Conservation (phyloP, 2,329 filamentous ascomycete species). For the Fusarium brevicatenulatum region DNA sequence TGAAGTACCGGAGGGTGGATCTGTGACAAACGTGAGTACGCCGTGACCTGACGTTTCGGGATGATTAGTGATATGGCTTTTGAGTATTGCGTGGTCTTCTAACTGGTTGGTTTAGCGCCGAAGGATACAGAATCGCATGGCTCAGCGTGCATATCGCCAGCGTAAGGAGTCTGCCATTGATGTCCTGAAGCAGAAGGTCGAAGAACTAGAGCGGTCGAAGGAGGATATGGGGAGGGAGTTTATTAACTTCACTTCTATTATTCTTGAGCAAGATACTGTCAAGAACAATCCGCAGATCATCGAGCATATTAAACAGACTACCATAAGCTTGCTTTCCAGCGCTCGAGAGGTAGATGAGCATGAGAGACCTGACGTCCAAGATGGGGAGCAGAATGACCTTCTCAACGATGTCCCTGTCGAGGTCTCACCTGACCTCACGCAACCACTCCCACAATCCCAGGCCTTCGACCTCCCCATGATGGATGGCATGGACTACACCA, state of each 20-base stretch:
- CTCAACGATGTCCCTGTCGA: accelerated
- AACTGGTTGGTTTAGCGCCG: neutral
- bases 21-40: neutral
- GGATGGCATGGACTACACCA: neutral
- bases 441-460: accelerated
- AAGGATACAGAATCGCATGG: conserved; percentile 15
- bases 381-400: neutral
- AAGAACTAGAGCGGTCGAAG: neutral
- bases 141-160: conserved; percentile 13
- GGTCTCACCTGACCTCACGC: accelerated
- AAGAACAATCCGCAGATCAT: neutral
- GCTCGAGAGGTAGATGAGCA: neutral
- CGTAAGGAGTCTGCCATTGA: conserved; percentile 16
- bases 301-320: conserved; percentile 2
- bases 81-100: neutral
- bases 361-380: neutral
- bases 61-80: neutral
- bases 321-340: neutral
- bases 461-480: neutral
- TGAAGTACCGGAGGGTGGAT: neutral
- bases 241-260: neutral
- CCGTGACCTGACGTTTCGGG: neutral
- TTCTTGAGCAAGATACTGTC: neutral
- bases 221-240: conserved; percentile 1
- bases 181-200: neutral